Evolutionary conservation across 2,329 filamentous ascomycete genomes (phyloP).

Genomic region (Tolypocladium guangdongense): DNA sequence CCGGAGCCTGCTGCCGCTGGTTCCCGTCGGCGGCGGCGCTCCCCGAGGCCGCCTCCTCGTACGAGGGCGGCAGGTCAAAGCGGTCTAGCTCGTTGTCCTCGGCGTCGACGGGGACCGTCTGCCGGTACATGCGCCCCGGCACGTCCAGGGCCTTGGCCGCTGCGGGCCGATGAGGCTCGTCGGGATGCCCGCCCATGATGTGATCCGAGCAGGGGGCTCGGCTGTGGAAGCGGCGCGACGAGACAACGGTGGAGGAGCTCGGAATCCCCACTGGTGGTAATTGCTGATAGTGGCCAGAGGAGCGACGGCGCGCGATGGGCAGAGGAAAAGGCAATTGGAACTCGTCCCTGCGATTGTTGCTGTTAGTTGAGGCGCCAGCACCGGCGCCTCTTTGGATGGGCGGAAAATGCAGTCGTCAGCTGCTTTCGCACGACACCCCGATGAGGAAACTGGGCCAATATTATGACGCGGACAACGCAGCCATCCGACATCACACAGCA

Average conservation of each 20-base stretch:
- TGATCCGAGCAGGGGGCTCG: neutral
- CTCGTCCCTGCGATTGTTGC: neutral
- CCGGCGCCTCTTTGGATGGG: neutral
- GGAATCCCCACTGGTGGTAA: neutral
- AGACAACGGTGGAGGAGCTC: neutral
- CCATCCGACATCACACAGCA: too few relatives aligned
- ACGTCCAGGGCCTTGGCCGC: neutral
- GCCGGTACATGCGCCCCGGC: neutral
- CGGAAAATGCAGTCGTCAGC: neutral
- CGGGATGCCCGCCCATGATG: neutral
- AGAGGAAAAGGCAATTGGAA: neutral
- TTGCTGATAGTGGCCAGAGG: too few relatives aligned
- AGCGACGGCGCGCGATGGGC: neutral
- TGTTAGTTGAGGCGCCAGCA: neutral
- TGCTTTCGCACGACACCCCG: neutral
- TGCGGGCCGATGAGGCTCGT: neutral
- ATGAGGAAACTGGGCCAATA: neutral
- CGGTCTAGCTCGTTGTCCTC: neutral
- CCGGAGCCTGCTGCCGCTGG: neutral
- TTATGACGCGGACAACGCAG: neutral
- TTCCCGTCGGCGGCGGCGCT: neutral
- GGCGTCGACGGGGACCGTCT: neutral
- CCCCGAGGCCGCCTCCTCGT: slow-evolving; percentile 1
- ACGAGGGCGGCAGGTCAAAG: neutral
- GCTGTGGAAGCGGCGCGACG: neutral